Conservation (phyloP, 768 basidiomycete genomes). For the Termitomyces sp. region DNA sequence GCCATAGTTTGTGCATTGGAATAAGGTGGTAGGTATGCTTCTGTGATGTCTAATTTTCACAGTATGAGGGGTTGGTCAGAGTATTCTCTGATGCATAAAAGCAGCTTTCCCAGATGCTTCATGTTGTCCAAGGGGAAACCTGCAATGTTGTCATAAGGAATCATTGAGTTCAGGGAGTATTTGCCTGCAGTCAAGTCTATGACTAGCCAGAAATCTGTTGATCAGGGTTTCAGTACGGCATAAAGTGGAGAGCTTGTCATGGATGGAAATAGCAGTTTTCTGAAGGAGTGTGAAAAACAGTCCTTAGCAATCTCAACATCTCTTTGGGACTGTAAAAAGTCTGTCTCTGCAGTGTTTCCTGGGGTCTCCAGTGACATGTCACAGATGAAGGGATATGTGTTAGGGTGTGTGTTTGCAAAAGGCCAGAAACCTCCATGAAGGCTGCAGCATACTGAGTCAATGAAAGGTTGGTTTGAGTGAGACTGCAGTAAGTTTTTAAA, state of each 20-base stretch:
- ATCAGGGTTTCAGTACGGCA: too few relatives aligned
- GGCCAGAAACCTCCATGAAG: too few relatives aligned
- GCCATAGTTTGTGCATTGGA: conserved; percentile 25
- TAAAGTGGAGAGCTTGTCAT: background rate
- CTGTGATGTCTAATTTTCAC: conserved; percentile 34
- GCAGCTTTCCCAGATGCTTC: conserved; percentile 22
- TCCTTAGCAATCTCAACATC: too few relatives aligned
- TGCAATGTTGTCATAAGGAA: conserved; percentile 18
- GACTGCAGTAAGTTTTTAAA: too few relatives aligned
- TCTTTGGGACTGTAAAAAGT: too few relatives aligned
- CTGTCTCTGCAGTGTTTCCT: too few relatives aligned
- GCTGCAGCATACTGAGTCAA: too few relatives aligned
- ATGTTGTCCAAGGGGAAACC: conserved; percentile 30
- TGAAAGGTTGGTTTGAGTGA: too few relatives aligned
- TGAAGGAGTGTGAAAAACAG: too few relatives aligned
- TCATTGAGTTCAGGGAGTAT: conserved; percentile 32
- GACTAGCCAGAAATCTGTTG: background rate
- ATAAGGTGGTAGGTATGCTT: conserved; percentile 29
- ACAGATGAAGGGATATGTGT: too few relatives aligned
- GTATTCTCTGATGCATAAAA: conserved; percentile 12
- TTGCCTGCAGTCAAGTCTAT: conserved; percentile 32
- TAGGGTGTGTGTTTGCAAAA: too few relatives aligned
- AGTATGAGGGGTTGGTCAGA: conserved; percentile 14
- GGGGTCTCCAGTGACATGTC: too few relatives aligned
- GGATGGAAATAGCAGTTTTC: background rate